phyloP scores from a whole-genome alignment of 2,329 filamentous ascomycete genomes.

The Epichloe hybrida region DNA sequence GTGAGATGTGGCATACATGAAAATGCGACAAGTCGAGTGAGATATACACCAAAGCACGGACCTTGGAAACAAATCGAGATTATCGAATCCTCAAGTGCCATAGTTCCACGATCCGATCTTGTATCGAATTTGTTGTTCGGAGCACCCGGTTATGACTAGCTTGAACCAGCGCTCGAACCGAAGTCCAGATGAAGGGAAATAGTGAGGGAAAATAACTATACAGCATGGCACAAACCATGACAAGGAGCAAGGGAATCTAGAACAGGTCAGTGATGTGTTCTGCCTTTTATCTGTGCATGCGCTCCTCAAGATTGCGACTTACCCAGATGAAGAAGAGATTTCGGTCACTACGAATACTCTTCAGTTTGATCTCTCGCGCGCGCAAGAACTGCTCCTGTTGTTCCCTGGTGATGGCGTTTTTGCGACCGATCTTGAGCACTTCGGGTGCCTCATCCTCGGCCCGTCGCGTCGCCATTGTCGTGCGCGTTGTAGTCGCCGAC shows the following conservation, averaged over 20 bases:
- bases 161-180: conserved; percentile 19
- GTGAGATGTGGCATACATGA: background rate
- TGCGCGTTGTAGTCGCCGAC: conserved; percentile 10
- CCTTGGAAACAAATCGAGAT: too few relatives aligned
- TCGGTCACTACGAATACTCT: conserved; percentile 48
- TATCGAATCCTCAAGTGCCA: conserved; percentile 7
- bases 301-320: conserved; percentile 15
- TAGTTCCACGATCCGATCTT: conserved; percentile 15
- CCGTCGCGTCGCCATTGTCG: conserved; percentile 22
- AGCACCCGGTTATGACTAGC: conserved; percentile 12
- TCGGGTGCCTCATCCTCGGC: conserved; percentile 26
- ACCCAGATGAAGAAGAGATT: conserved; percentile 60
- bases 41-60: background rate
- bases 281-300: background rate
- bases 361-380: conserved; percentile 48
- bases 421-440: conserved; percentile 46
- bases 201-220: conserved; percentile 37
- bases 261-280: background rate
- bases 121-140: conserved; percentile 14
- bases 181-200: conserved; percentile 22
- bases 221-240: conserved; percentile 35
- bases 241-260: conserved; percentile 36
- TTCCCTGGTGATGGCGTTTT: conserved; percentile 50
- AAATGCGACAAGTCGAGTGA: background rate
- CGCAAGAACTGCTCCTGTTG: conserved; percentile 50